Percentiles rank a stretch among this genome's conserved stretches.
These are phyloP conservation scores for Candida odintsovae DNA, from an alignment of 805 yeast species.

Conservation along the genomic window DNA sequence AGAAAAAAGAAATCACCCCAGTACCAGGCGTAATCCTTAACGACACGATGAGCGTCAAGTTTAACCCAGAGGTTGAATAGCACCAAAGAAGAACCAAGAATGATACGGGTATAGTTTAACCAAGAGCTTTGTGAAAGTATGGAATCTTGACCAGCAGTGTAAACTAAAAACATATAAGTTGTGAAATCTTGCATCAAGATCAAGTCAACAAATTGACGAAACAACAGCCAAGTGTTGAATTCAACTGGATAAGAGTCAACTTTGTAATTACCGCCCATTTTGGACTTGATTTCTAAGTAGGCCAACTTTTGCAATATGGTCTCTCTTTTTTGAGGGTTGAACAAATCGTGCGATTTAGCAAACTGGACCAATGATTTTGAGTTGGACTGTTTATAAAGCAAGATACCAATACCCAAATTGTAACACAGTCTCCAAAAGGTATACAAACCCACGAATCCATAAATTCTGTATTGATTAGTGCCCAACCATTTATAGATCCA, in stretches of 20 bases:
- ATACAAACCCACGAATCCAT: conserved; percentile 46
- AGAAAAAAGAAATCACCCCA: conserved; percentile 93
- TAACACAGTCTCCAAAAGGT: conserved; percentile 71
- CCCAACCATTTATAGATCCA: conserved; percentile 26
- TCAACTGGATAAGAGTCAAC: conserved; percentile 54
- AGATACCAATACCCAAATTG: conserved; percentile 73
- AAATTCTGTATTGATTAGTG: conserved; percentile 12
- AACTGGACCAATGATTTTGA: conserved; percentile 45
- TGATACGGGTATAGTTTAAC: conserved; percentile 44
- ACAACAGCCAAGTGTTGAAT: conserved; percentile 77
- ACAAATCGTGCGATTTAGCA: conserved; percentile 42
- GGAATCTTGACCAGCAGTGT: conserved; percentile 22
- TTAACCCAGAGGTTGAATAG: conserved; percentile 80
- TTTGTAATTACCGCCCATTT: conserved; percentile 33
- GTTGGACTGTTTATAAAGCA: conserved; percentile 63
- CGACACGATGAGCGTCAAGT: conserved; percentile 80
- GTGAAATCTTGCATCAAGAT: conserved; percentile 81
- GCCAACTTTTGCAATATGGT: conserved; percentile 35
- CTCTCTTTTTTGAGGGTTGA: conserved; percentile 29
- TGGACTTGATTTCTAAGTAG: conserved; percentile 39
- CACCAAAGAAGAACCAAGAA: conserved; percentile 55
- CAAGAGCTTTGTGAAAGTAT: conserved; percentile 38
- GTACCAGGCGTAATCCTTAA: conserved; percentile 89
- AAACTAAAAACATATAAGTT: conserved; percentile 62
- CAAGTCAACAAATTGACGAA: conserved; percentile 74